Conservation (phyloP, 2,329 filamentous ascomycete species). For the Metarhizium rileyi region DNA sequence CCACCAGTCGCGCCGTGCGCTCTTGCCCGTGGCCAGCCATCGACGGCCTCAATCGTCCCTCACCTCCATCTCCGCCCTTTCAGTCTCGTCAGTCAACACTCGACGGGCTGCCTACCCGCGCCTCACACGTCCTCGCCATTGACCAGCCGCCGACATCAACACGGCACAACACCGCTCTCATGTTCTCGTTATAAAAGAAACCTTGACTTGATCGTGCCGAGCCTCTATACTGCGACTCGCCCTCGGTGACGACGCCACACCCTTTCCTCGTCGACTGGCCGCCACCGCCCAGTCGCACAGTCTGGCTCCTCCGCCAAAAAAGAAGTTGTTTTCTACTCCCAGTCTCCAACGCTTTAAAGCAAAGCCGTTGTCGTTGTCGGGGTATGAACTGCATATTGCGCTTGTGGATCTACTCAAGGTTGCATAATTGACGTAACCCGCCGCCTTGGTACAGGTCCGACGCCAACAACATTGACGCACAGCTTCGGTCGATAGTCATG, state of each 20-base stretch:
- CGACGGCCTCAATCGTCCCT: not conserved
- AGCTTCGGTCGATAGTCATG: constrained; percentile 17
- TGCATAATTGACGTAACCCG: not conserved
- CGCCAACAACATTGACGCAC: not conserved
- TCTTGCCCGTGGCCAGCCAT: not conserved
- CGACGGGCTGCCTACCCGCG: not conserved
- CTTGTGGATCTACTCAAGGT: not conserved
- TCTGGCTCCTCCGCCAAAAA: not conserved
- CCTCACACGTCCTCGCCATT: not conserved
- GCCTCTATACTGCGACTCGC: constrained; percentile 8
- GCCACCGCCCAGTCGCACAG: not conserved
- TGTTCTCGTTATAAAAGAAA: constrained; percentile 28
- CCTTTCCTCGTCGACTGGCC: not conserved
- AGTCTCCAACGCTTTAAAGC: not conserved
- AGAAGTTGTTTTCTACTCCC: not conserved
- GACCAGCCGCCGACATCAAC: not conserved
- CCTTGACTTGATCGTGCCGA: constrained; percentile 9
- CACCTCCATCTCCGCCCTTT: not conserved
- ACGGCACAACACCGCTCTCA: constrained; percentile 13
- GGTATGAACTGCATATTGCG: not conserved
- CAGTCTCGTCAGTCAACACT: not conserved
- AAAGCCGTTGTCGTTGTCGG: not conserved
- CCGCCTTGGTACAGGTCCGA: not conserved
- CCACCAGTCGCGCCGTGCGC: not conserved
- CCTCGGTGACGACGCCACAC: not conserved